A percentile compares a stretch with the other conserved stretches of the same genome.
These are phyloP conservation scores for Candida sonorensis DNA, from an alignment of 805 yeast species.

Conservation along the genomic window DNA sequence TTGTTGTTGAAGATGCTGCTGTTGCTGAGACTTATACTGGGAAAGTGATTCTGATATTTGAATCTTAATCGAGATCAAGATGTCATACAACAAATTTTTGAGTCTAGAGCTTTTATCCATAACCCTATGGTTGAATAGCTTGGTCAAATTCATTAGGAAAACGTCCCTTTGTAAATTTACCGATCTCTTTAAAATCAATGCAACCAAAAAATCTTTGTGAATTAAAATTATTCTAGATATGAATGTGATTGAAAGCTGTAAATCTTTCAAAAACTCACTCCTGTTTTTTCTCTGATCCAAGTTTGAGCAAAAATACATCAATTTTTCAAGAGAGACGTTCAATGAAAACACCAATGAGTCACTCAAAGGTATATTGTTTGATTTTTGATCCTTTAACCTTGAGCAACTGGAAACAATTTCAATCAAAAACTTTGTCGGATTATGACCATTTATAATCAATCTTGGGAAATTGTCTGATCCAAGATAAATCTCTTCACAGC, in stretches of 20 bases:
- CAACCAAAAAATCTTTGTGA: conserved; percentile 45
- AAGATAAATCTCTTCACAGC: conserved; percentile 35
- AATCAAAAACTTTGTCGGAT: conserved; percentile 32
- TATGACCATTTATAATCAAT: conserved; percentile 14
- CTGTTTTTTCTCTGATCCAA: conserved; percentile 17
- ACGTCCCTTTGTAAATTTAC: conserved; percentile 34
- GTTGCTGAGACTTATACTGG: conserved; percentile 9
- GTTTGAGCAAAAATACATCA: conserved; percentile 25
- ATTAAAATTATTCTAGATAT: conserved; percentile 51
- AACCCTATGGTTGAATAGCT: conserved; percentile 36
- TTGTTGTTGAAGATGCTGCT: conserved; percentile 4
- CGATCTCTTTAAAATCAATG: conserved; percentile 36
- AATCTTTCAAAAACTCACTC: conserved; percentile 10
- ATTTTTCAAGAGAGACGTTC: conserved; percentile 32
- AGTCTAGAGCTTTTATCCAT: conserved; percentile 41
- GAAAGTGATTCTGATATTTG: conserved; percentile 24
- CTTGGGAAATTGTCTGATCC: conserved; percentile 35
- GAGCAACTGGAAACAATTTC: conserved; percentile 44
- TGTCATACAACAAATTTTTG: conserved; percentile 52
- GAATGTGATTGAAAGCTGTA: conserved; percentile 35
- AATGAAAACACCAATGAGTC: conserved; percentile 36
- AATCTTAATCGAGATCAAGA: conserved; percentile 45
- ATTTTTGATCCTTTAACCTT: conserved; percentile 18
- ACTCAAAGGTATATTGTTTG: conserved; percentile 17
- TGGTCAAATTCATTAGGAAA: conserved; percentile 41